phyloP scores from a whole-genome alignment of 495 filamentous ascomycete species.

The Acidiella bohemica region DNA sequence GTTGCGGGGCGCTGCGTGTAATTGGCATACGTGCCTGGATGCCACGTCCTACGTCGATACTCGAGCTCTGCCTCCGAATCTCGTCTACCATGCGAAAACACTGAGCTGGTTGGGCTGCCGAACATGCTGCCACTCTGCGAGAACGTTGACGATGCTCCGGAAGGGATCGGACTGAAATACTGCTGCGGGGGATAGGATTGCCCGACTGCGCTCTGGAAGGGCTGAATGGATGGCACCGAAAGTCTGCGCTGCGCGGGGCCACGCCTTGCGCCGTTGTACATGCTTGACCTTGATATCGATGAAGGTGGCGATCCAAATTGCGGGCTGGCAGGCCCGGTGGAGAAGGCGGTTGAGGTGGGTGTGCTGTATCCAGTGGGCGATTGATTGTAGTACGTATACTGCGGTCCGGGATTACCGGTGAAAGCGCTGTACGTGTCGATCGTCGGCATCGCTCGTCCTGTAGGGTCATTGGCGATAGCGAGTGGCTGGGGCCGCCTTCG shows the following conservation, averaged over 20 bases:
- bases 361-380: conserved; percentile 64
- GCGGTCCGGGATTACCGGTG: conserved; percentile 34
- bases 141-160: conserved; percentile 42
- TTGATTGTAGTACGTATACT: conserved; percentile 36
- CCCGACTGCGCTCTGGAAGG: conserved; percentile 56
- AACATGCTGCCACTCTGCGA: conserved; percentile 45
- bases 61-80: conserved; percentile 62
- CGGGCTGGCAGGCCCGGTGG: conserved; percentile 58
- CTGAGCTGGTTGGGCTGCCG: conserved; percentile 58
- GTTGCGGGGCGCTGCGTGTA: conserved; percentile 42
- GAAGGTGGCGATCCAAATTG: conserved; percentile 56
- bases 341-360: conserved; percentile 60
- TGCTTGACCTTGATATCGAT: conserved; percentile 46
- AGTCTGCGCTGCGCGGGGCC: conserved; percentile 61
- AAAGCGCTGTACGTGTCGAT: conserved; percentile 46
- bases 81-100: conserved; percentile 48
- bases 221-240: conserved; percentile 63
- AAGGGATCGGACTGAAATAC: conserved; percentile 43
- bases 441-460: conserved; percentile 42
- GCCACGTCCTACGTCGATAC: conserved; percentile 76
- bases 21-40: conserved; percentile 56
- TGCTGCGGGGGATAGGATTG: conserved; percentile 36
- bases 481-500: conserved; percentile 66
- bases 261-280: conserved; percentile 52
- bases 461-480: conserved; percentile 63